These are phyloP conservation scores for Cinchona pubescens DNA, from an alignment of 257 asterid genomes.

Conservation along the genomic window DNA sequence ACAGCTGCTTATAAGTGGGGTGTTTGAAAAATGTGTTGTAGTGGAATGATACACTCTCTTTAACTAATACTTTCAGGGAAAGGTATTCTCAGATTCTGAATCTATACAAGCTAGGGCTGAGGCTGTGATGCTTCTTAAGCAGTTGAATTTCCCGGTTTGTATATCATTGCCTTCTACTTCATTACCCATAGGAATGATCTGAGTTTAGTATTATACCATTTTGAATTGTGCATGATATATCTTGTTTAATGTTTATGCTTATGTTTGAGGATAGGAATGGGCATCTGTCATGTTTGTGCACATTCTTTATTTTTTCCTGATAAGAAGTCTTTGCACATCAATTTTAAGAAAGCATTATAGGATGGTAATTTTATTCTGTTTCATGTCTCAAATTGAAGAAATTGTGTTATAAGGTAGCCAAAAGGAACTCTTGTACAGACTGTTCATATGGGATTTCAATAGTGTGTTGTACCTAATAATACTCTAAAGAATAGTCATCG, in stretches of 20 bases:
- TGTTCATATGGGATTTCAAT: not conserved
- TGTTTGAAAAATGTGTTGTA: not conserved
- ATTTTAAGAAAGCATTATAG: not conserved
- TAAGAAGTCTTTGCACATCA: not conserved
- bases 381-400: not conserved
- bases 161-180: slow-evolving; percentile 22
- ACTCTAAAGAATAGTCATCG: not conserved
- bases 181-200: not conserved
- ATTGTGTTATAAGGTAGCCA: not conserved
- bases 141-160: slow-evolving; percentile 88
- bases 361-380: not conserved
- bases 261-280: not conserved
- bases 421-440: not conserved
- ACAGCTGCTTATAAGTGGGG: not conserved
- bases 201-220: not conserved
- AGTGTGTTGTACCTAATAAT: not conserved
- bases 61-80: slow-evolving; percentile 56
- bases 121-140: slow-evolving; percentile 98
- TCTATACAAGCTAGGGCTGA: slow-evolving; percentile 98
- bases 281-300: too few relatives aligned
- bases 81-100: slow-evolving; percentile 92
- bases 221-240: not conserved
- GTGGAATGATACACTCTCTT: not conserved
- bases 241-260: not conserved
- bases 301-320: too few relatives aligned